A percentile compares a stretch with the other conserved stretches of the same genome.
These are phyloP conservation scores for Arachis hypogaea DNA, from an alignment of 306 rosid genomes.

Conservation along the genomic window DNA sequence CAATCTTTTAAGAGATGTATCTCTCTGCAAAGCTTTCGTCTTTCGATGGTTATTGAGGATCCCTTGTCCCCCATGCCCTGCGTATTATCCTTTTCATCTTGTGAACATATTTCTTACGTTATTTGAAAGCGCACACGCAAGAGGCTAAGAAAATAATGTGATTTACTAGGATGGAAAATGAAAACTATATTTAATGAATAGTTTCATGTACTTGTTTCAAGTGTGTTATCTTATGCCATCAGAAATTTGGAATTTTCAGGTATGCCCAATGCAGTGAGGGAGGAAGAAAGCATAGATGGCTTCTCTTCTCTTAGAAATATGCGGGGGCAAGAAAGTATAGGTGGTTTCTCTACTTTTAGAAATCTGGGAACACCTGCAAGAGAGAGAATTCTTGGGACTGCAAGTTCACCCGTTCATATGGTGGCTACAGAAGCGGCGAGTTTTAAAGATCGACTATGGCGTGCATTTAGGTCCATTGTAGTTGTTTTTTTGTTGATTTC, in stretches of 20 bases:
- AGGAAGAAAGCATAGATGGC: constrained; percentile 58
- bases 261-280: constrained; percentile 50
- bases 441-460: constrained; percentile 84
- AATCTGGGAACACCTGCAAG: constrained; percentile 58
- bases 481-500: constrained; percentile 72
- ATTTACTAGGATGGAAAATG: constrained; percentile 1
- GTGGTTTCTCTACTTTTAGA: constrained; percentile 57
- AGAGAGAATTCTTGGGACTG: constrained; percentile 72
- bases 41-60: no score
- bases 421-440: constrained; percentile 75
- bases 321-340: constrained; percentile 58
- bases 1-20: no score
- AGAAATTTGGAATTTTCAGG: constrained; percentile 52
- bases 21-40: no score
- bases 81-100: no score
- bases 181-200: not conserved
- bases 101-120: no score
- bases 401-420: constrained; percentile 80
- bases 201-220: not conserved
- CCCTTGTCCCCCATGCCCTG: no score
- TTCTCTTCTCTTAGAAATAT: constrained; percentile 44
- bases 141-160: no score
- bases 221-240: constrained; percentile 22
- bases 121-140: no score
- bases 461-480: constrained; percentile 66